These are phyloP conservation scores for Arachis stenosperma DNA, from an alignment of 306 rosid genomes.

Conservation along the genomic window DNA sequence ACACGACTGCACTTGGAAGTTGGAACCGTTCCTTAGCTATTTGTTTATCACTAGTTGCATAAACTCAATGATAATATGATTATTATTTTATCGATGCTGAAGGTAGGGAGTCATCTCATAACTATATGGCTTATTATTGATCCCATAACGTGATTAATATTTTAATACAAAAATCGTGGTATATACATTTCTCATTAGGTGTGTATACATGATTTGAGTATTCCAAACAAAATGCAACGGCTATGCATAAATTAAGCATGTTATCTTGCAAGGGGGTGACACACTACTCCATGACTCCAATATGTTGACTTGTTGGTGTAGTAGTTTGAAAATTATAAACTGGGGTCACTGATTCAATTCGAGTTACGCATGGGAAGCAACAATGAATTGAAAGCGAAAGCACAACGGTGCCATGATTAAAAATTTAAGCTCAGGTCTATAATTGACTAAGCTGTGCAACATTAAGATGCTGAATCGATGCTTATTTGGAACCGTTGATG, in stretches of 20 bases:
- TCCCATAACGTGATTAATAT: no score
- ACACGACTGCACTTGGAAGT: no score
- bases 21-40: no score
- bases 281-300: not conserved
- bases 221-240: conserved; percentile 22
- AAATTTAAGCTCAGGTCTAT: conserved; percentile 23
- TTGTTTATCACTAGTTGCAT: no score
- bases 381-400: conserved; percentile 53
- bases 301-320: conserved; percentile 37
- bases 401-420: conserved; percentile 41
- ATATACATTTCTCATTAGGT: not conserved
- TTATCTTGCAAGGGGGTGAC: conserved; percentile 24
- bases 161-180: not conserved
- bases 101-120: no score
- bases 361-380: conserved; percentile 28
- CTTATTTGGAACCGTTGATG: not conserved
- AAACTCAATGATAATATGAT: no score
- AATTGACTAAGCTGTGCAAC: conserved; percentile 16
- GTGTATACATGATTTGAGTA: not conserved
- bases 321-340: conserved; percentile 42
- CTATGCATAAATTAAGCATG: conserved; percentile 11
- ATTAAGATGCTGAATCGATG: conserved; percentile 14
- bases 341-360: conserved; percentile 27
- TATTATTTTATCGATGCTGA: no score
- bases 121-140: no score